Conservation (phyloP, 1,284 basidiomycete species). For the Sporisorium sorghi region DNA sequence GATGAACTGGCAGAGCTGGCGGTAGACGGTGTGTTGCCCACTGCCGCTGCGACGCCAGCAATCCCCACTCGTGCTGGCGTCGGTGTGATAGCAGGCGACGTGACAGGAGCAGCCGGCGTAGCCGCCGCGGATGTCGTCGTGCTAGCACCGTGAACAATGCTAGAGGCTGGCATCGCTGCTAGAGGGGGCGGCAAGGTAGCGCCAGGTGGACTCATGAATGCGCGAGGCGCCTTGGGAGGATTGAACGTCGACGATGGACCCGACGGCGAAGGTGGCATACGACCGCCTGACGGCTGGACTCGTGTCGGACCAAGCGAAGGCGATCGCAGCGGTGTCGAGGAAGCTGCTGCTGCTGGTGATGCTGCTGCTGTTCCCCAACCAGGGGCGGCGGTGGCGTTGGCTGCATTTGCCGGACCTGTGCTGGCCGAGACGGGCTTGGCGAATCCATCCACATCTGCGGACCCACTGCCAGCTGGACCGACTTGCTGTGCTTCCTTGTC, state of each 20-base stretch:
- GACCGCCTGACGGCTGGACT: constrained; percentile 8
- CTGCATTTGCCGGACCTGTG: constrained; percentile 8
- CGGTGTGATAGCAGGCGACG: constrained; percentile 6
- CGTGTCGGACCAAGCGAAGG: constrained; percentile 30
- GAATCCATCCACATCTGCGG: constrained; percentile 27
- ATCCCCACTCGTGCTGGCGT: constrained; percentile 30
- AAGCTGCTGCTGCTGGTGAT: background rate
- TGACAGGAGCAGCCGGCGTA: background rate
- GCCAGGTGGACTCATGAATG: constrained; percentile 39
- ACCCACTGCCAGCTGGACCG: background rate
- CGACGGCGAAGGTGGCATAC: constrained; percentile 37
- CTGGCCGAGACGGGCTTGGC: constrained; percentile 12
- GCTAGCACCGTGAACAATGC: background rate
- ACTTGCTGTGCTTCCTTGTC: constrained; percentile 15
- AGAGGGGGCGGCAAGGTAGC: constrained; percentile 11
- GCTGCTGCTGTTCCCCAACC: constrained; percentile 1
- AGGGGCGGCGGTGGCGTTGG: background rate
- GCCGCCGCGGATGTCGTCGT: background rate
- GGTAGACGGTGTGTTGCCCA: constrained; percentile 34
- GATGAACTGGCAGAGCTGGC: constrained; percentile 24
- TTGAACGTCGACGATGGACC: constrained; percentile 25
- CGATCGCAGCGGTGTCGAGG: constrained; percentile 21
- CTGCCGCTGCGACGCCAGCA: constrained; percentile 13
- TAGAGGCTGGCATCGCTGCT: constrained; percentile 4
- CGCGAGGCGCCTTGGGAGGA: constrained; percentile 44